Conservation (phyloP, 2,329 filamentous ascomycete genomes). For the Botrytis tulipae region DNA sequence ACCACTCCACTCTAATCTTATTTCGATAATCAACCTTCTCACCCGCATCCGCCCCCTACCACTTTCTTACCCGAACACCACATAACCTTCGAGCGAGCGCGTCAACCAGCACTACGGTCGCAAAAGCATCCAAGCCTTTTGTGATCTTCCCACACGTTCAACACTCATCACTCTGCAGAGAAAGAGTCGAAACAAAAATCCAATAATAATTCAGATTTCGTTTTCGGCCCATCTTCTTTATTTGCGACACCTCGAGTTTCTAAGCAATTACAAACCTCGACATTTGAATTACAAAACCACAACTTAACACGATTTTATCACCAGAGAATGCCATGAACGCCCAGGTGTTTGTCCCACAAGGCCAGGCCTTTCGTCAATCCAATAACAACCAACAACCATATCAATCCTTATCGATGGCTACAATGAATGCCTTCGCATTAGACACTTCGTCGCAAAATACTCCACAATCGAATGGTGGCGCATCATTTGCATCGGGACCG, state of each 20-base stretch:
- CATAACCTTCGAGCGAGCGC: slow-evolving; percentile 19
- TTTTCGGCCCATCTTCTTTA: slow-evolving; percentile 13
- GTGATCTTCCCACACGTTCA: slow-evolving; percentile 3
- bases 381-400: slow-evolving; percentile 36
- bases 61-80: slow-evolving; percentile 18
- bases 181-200: background rate
- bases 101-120: slow-evolving; percentile 20
- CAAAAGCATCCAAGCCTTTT: slow-evolving; percentile 19
- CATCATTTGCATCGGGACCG: slow-evolving; percentile 35
- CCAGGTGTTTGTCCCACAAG: slow-evolving; percentile 37
- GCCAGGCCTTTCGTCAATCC: slow-evolving; percentile 35
- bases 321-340: slow-evolving; percentile 41
- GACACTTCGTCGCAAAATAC: slow-evolving; percentile 30
- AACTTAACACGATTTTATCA: slow-evolving; percentile 28
- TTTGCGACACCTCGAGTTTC: slow-evolving; percentile 21
- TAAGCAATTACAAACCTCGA: slow-evolving; percentile 19
- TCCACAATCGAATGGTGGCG: slow-evolving; percentile 27
- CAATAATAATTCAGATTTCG: slow-evolving; percentile 1
- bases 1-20: slow-evolving; percentile 19
- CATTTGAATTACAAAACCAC: slow-evolving; percentile 29
- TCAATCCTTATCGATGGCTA: slow-evolving; percentile 37
- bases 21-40: slow-evolving; percentile 23
- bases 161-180: slow-evolving; percentile 2
- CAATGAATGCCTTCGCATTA: slow-evolving; percentile 35
- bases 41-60: slow-evolving; percentile 20